A percentile compares a stretch with the other conserved stretches of the same genome.
phyloP scores from a whole-genome alignment of 345 rosid genomes.

The Erucastrum elatum region DNA sequence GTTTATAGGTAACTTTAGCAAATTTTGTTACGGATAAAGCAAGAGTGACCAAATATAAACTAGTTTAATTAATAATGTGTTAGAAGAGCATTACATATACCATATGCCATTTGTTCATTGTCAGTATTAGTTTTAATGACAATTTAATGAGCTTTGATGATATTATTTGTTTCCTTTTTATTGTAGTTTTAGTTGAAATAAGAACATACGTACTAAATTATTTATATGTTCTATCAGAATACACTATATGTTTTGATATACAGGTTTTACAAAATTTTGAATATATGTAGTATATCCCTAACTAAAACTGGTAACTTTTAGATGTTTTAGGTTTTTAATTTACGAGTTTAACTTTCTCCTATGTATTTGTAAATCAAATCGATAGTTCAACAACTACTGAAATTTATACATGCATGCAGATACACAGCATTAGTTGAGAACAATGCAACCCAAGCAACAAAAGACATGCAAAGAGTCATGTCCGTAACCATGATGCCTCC shows the following conservation, averaged over 20 bases:
- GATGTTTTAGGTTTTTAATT: neutral
- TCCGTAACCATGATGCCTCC: constrained; percentile 46
- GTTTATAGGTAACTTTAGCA: no score
- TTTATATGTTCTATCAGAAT: neutral
- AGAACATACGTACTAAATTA: neutral
- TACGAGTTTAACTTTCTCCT: neutral
- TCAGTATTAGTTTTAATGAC: neutral
- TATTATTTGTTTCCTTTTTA: neutral
- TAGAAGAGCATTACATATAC: no score
- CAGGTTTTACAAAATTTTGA: neutral
- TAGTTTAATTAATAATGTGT: neutral
- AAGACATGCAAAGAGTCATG: constrained; percentile 65
- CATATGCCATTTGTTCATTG: neutral
- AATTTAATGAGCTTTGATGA: neutral
- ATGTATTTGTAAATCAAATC: neutral
- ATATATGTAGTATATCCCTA: neutral
- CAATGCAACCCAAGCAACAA: constrained; percentile 63
- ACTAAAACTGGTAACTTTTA: neutral
- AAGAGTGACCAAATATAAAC: neutral
- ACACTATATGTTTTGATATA: neutral
- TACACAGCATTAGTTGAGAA: constrained; percentile 76
- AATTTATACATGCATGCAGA: constrained; percentile 36
- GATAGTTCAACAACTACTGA: neutral
- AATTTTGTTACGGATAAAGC: neutral
- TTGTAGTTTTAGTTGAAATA: neutral